Percentiles rank a stretch among this genome's conserved stretches.
These are phyloP conservation scores for Raffaelea albimanens DNA, from an alignment of 2,329 filamentous ascomycete species.

Conservation along the genomic window DNA sequence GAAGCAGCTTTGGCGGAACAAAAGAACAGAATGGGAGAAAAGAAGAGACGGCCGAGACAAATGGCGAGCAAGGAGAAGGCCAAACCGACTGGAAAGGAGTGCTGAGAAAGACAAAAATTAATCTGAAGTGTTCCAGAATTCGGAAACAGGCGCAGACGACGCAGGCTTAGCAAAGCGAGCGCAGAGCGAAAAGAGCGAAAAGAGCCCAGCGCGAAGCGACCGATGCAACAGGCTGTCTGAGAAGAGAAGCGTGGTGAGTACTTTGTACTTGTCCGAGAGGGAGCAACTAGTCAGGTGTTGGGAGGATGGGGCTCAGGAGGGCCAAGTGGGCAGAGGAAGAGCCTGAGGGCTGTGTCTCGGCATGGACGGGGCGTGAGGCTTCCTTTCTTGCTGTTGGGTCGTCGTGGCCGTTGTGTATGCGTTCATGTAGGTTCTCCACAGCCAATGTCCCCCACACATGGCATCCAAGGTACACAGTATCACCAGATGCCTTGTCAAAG, in stretches of 20 bases:
- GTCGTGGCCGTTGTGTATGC: background rate
- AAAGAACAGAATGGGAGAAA: background rate
- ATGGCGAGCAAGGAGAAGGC: background rate
- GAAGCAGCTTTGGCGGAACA: background rate
- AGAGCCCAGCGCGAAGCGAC: background rate
- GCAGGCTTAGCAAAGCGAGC: background rate
- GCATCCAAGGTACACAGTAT: no score
- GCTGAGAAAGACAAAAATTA: slow-evolving; percentile 1
- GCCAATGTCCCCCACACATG: background rate
- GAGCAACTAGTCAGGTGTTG: slow-evolving; percentile 4
- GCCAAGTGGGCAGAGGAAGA: no score
- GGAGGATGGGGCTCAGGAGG: slow-evolving; percentile 7
- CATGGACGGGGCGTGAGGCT: no score
- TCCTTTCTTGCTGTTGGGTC: no score
- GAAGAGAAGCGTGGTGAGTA: slow-evolving; percentile 1
- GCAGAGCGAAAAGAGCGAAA: slow-evolving; percentile 1
- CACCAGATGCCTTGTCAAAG: no score
- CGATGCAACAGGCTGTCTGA: slow-evolving; percentile 5
- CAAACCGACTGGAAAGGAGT: background rate
- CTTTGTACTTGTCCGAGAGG: background rate
- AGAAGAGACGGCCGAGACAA: background rate
- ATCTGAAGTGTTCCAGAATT: slow-evolving; percentile 8
- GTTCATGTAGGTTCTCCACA: background rate
- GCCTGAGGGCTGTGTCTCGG: no score
- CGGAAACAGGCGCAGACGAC: slow-evolving; percentile 1